Evolutionary conservation across 1,139 yeast genomes (phyloP), one percentile per base, ranked within the genome.

Genomic region (Debaryomyces robertsiae): DNA sequence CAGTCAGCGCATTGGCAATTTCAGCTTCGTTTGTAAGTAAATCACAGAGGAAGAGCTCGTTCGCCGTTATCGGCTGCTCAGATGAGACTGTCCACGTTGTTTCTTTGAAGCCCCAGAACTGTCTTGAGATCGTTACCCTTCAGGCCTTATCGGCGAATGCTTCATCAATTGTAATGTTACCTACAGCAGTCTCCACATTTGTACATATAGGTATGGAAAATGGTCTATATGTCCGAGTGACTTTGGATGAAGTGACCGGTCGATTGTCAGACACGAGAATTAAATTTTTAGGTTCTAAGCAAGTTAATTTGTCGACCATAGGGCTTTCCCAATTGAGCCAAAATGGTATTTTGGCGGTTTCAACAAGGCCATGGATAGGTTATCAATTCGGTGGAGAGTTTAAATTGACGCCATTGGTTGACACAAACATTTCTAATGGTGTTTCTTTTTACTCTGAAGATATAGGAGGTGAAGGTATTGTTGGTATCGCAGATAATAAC

Each of bases 151-250:
- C 84, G 22, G 77, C 93, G 0, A 68, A 75, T 4, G 77, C 84
- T 1, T 58, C 71, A 4, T 74, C 82, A 1, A 61, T 84, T 32
- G 60, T 75, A 13, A 60, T 84, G 49, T 41, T 57, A 13, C 46
- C 55, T 2, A 39, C 49, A 6, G 46, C 46, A 23, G 40, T 42
- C 13, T 47, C 39, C 4, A 46, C 47, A 42, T 46, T 46, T 14
- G 73, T 87, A 6, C 95, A 90, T 60, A 77, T 89, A 38, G 98
- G 98, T 1, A 72, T 91, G 71, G 76, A 69, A 18, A 88, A 82
- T 58, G 98, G 98, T 25, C 79, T 90, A 1, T 88, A 85, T 61
- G 82, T 84, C 2, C 69, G 83, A 23, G 78, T 89, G 1, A 66
- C 67, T 6, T 53, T 89, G 24, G 88, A 85, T 52, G 59, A 63